Evolutionary conservation across 106 monocot species (phyloP), one percentile per base, ranked within the genome.

Genomic region (Dendrobium officinale): DNA sequence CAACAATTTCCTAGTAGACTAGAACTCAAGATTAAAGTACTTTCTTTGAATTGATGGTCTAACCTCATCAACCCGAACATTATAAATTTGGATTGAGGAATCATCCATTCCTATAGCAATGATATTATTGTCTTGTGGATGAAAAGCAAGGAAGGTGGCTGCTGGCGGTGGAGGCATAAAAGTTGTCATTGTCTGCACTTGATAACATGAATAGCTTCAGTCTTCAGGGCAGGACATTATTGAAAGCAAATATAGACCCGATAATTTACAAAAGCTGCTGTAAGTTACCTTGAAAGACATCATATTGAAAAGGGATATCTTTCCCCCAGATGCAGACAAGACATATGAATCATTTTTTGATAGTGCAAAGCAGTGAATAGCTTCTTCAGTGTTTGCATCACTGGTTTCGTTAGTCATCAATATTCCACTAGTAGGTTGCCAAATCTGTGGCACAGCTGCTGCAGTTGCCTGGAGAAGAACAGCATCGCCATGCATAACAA

Each of bases 41-140:
- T 42, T 76, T 49, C 7, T 76, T 47, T 76, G 27, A 26, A 13
- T 49, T 76, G 49, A 29, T 49, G 27, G 15, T 76, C 45, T 16
- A 77, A 89, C 92, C 92, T 95, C 90, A 74, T 88, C 85, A 77
- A 79, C 72, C 48, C 82, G 92, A 40, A 87, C 88, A 83, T 95
- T 88, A 42, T 87, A 95, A 9, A 95, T 87, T 31, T 92, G 88
- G 59, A 95, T 90, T 55, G 86, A 80, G 42, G 84, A 90, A 42
- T 95, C 92, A 67, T 88, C 88, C 92, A 92, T 92, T 33, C 95
- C 95, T 56, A 95, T 87, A 42, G 86, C 92, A 86, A 92, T 84
- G 16, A 88, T 79, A 68, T 92, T 95, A 66, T 88, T 90, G 29
- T 95, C 91, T 41, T 90, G 85, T 2, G 92, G 95, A 81, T 92